A percentile compares a stretch with the other conserved stretches of the same genome.
phyloP scores from a whole-genome alignment of 1,284 basidiomycete genomes.

The Austropuccinia psidii region DNA sequence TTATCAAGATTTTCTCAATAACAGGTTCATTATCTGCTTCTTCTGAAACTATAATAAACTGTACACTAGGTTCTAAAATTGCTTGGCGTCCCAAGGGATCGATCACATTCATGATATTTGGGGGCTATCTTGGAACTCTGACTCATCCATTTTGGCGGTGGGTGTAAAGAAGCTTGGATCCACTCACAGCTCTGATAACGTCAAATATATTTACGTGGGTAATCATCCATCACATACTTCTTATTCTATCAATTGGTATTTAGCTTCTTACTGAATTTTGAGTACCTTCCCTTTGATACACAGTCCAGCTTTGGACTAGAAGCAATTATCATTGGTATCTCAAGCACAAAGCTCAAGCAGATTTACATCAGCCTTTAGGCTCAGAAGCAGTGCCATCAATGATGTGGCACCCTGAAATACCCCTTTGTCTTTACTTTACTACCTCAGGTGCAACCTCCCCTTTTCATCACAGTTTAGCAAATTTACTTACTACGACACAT shows the following conservation, averaged over 20 bases:
- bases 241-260: not conserved
- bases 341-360: constrained; percentile 66
- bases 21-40: constrained; percentile 71
- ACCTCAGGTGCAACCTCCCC: constrained; percentile 49
- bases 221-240: too few species aligned
- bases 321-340: constrained; percentile 92
- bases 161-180: constrained; percentile 64
- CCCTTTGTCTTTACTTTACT: constrained; percentile 62
- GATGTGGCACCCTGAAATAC: constrained; percentile 77
- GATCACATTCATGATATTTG: constrained; percentile 64
- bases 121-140: constrained; percentile 77
- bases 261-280: not conserved
- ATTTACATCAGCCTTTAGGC: constrained; percentile 44
- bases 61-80: constrained; percentile 72
- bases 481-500: constrained; percentile 39
- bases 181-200: constrained; percentile 59
- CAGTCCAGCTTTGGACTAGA: constrained; percentile 89
- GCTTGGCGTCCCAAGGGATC: constrained; percentile 81
- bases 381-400: constrained; percentile 43
- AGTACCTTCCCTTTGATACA: not conserved
- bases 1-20: constrained; percentile 77
- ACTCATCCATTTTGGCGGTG: constrained; percentile 74
- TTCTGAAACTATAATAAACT: constrained; percentile 60
- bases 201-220: constrained; percentile 9
- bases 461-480: not conserved